Evolutionary conservation across 805 yeast species (phyloP).

Genomic region (Yarrowia divulgata): DNA sequence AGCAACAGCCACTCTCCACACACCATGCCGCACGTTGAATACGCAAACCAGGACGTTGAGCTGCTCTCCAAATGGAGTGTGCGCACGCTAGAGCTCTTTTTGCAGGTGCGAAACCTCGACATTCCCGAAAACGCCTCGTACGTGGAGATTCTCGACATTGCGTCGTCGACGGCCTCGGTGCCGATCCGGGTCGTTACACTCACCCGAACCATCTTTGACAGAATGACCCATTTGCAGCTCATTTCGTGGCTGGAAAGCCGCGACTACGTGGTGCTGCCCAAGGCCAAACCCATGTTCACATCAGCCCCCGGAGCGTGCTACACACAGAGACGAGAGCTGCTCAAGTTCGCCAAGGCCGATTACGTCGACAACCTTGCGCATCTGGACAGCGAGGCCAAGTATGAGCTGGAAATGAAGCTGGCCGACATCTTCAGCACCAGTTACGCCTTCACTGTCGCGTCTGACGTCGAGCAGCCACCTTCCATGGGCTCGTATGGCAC

Average conservation of each 20-base stretch:
- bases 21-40: conserved; percentile 12
- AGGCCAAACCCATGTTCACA: conserved; percentile 25
- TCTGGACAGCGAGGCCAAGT: conserved; percentile 8
- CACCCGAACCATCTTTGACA: conserved; percentile 13
- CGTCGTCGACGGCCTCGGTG: conserved; percentile 8
- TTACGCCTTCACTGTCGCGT: conserved; percentile 10
- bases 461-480: conserved; percentile 14
- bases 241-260: conserved; percentile 17
- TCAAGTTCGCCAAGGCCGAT: conserved; percentile 16
- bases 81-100: conserved; percentile 17
- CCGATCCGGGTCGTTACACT: conserved; percentile 17
- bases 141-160: conserved; percentile 15
- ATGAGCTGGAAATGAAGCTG: conserved; percentile 22
- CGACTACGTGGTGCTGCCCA: conserved; percentile 20
- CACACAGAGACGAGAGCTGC: conserved; percentile 5
- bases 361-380: conserved; percentile 12
- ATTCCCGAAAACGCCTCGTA: conserved; percentile 7
- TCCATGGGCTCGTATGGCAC: conserved; percentile 17
- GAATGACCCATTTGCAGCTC: conserved; percentile 25
- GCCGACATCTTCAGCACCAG: conserved; percentile 11
- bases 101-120: conserved; percentile 11
- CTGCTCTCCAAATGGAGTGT: conserved; percentile 10
- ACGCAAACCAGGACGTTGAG: conserved; percentile 5
- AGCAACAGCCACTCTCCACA: neutral
- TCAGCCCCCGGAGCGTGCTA: conserved; percentile 26